Base-by-base conservation (phyloP, 371 early-diverging fungal species). In the Choanephora cucurbitarum region DNA sequence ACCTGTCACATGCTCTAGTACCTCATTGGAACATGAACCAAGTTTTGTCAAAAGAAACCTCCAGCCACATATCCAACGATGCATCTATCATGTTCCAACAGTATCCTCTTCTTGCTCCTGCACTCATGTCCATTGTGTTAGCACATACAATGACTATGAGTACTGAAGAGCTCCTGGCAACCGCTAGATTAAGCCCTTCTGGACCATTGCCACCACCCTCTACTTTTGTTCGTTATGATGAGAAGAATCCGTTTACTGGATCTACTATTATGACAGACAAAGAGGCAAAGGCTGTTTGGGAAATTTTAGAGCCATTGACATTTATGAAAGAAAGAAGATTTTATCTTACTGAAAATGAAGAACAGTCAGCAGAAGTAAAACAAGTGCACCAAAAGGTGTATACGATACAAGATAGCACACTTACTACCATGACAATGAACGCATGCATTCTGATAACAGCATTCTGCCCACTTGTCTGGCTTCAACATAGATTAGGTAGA, bases 91-190 rank as follows among this genome's bases (percentile, higher is more conserved):
- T 58, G 24, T 51, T 58, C 28, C 37, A 56, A 1, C 67, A 61
- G 41, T 77, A 72, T 40, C 78, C 78, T 23, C 46, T 77, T 5
- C 58, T 77, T 7, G 75, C 69, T 2, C 78, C 75, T 47, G 75
- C 78, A 6, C 58, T 77, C 9, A 74, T 77, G 75, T 74, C 74
- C 8, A 74, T 77, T 22, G 62, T 77, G 1, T 42, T 77, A 21
- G 42, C 59, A 22, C 78, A 77, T 53, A 77, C 78, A 1, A 72
- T 77, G 73, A 58, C 66, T 2, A 72, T 76, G 73, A 76, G 65
- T 8, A 61, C 77, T 0, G 51, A 64, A 41, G 67, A 76, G 31
- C 52, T 76, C 5, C 24, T 70, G 9, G 55, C 62, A 13, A 62
- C 58, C 15, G 61, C 75, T 7, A 62, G 57, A 46, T 43, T 74